Evolutionary conservation across 805 yeast genomes (phyloP).

Genomic region (Spathaspora hagerdaliae): DNA sequence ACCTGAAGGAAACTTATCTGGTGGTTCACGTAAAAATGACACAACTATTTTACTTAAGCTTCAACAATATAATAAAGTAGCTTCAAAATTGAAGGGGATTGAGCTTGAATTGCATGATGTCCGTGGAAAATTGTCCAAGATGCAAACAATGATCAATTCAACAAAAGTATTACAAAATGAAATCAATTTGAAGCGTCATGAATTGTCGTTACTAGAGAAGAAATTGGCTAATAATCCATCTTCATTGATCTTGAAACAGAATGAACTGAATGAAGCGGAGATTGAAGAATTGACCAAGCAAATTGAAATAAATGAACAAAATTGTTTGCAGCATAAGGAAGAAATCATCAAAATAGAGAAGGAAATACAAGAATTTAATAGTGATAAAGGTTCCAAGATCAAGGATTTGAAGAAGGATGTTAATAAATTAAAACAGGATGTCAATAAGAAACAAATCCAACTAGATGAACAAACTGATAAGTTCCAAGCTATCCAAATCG

Average conservation of each 20-base stretch:
- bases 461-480: conserved; percentile 46
- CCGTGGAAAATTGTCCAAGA: conserved; percentile 36
- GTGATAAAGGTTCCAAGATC: conserved; percentile 77
- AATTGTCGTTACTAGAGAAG: conserved; percentile 50
- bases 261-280: conserved; percentile 43
- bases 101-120: conserved; percentile 42
- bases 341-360: conserved; percentile 56
- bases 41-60: conserved; percentile 59
- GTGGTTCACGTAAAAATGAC: conserved; percentile 75
- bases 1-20: conserved; percentile 93
- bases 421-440: conserved; percentile 20
- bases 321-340: conserved; percentile 24
- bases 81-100: conserved; percentile 33
- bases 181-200: conserved; percentile 54
- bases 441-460: conserved; percentile 37
- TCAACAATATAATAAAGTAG: conserved; percentile 56
- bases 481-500: conserved; percentile 65
- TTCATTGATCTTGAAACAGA: conserved; percentile 49
- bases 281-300: conserved; percentile 37
- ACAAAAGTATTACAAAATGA: conserved; percentile 59
- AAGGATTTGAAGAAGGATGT: conserved; percentile 58
- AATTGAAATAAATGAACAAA: conserved; percentile 32
- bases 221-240: conserved; percentile 55
- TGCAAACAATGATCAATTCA: conserved; percentile 40
- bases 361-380: conserved; percentile 79